Evolutionary conservation across 2,329 filamentous ascomycete genomes (phyloP).

Genomic region (Dactylellina drechsleri): DNA sequence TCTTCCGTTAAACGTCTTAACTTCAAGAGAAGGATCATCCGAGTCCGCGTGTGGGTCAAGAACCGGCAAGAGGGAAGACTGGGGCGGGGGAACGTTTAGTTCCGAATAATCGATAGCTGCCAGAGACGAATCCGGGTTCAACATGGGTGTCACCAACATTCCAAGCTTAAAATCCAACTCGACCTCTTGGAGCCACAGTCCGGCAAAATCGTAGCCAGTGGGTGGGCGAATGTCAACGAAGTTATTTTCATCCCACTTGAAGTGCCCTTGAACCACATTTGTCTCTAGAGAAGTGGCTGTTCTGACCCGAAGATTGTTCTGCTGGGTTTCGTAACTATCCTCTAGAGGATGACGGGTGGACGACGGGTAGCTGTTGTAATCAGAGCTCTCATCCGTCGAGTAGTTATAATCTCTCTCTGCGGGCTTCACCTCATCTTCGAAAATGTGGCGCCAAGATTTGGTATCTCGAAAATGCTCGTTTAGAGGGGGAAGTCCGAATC

Average conservation of each 20-base stretch:
- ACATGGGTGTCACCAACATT: constrained; percentile 37
- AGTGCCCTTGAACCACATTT: constrained; percentile 41
- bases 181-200: constrained; percentile 50
- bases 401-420: constrained; percentile 41
- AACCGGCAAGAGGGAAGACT: constrained; percentile 31
- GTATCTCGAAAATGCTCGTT: constrained; percentile 40
- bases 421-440: constrained; percentile 45
- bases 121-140: constrained; percentile 17
- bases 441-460: constrained; percentile 45
- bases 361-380: constrained; percentile 41
- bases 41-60: constrained; percentile 35
- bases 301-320: constrained; percentile 40
- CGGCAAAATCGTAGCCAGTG: constrained; percentile 41
- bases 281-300: constrained; percentile 34
- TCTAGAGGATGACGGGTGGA: constrained; percentile 41
- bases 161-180: constrained; percentile 48
- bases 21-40: constrained; percentile 27
- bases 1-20: constrained; percentile 41
- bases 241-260: constrained; percentile 44
- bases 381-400: constrained; percentile 49
- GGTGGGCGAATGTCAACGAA: constrained; percentile 47
- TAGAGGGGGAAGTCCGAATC: constrained; percentile 45
- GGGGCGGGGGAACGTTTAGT: constrained; percentile 30
- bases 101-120: constrained; percentile 39
- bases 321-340: constrained; percentile 40